Evolutionary conservation across 768 basidiomycete genomes (phyloP).

Genomic region (Phaeotremella fagi): DNA sequence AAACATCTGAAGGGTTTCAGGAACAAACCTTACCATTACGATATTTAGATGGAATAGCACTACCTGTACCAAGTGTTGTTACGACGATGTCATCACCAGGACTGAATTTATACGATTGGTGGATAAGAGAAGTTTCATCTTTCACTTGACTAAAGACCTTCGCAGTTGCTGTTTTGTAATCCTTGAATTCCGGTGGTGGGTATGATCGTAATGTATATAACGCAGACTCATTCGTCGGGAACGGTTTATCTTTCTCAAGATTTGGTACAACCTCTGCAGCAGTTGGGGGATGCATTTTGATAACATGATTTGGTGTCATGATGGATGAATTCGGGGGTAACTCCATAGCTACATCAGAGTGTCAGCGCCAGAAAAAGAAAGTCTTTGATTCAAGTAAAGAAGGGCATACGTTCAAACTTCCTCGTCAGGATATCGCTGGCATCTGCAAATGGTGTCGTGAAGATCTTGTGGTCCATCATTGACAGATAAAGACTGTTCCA

Average conservation of each 20-base stretch:
- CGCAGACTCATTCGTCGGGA: constrained; percentile 11
- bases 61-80: constrained; percentile 81
- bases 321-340: constrained; percentile 54
- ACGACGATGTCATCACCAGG: constrained; percentile 63
- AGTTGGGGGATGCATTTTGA: constrained; percentile 32
- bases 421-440: constrained; percentile 26
- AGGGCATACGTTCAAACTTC: constrained; percentile 14
- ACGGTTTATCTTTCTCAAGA: constrained; percentile 23
- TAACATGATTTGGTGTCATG: constrained; percentile 47
- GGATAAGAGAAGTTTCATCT: constrained; percentile 32
- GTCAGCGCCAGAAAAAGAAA: no score
- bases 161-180: constrained; percentile 52
- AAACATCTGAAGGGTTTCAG: not conserved
- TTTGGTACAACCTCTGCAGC: constrained; percentile 6
- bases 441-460: constrained; percentile 60
- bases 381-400: no score
- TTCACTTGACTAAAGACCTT: no score
- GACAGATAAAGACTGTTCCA: constrained; percentile 68
- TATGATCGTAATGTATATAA: constrained; percentile 50
- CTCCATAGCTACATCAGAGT: constrained; percentile 42
- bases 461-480: constrained; percentile 66
- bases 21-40: constrained; percentile 64
- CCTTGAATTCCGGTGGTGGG: constrained; percentile 35
- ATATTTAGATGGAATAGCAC: constrained; percentile 76
- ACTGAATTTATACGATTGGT: constrained; percentile 3